Percentiles rank a stretch among this genome's conserved stretches.
These are phyloP conservation scores for Akanthomyces dipterigenus DNA, from an alignment of 2,329 filamentous ascomycete genomes.

Conservation along the genomic window DNA sequence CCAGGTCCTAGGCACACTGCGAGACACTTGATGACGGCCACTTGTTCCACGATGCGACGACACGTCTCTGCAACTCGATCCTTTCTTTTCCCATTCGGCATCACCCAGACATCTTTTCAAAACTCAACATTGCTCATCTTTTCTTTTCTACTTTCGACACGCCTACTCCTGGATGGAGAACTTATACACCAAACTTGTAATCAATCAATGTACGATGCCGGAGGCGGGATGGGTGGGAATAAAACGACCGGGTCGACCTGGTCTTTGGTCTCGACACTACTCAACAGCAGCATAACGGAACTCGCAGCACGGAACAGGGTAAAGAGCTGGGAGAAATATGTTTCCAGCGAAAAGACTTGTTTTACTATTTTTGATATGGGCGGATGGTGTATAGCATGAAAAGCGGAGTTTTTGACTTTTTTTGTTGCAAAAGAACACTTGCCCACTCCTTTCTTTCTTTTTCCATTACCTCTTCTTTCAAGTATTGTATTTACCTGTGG, in stretches of 20 bases:
- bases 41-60: background rate
- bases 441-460: background rate
- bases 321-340: background rate
- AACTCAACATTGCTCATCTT: background rate
- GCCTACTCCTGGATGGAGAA: conserved; percentile 6
- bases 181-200: conserved; percentile 4
- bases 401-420: conserved; percentile 1
- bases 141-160: background rate
- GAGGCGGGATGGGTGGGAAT: background rate
- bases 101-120: conserved; percentile 1
- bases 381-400: conserved; percentile 8
- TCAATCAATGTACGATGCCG: background rate
- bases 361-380: background rate
- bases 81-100: background rate
- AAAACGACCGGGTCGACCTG: background rate
- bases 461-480: background rate
- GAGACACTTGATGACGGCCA: background rate
- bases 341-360: background rate
- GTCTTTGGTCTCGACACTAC: background rate
- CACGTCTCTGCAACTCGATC: background rate
- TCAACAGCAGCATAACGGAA: background rate
- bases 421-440: background rate
- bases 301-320: background rate
- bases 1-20: background rate
- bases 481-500: background rate